Base-by-base conservation (phyloP, 495 filamentous ascomycete species). In the Annulohypoxylon nitens region DNA sequence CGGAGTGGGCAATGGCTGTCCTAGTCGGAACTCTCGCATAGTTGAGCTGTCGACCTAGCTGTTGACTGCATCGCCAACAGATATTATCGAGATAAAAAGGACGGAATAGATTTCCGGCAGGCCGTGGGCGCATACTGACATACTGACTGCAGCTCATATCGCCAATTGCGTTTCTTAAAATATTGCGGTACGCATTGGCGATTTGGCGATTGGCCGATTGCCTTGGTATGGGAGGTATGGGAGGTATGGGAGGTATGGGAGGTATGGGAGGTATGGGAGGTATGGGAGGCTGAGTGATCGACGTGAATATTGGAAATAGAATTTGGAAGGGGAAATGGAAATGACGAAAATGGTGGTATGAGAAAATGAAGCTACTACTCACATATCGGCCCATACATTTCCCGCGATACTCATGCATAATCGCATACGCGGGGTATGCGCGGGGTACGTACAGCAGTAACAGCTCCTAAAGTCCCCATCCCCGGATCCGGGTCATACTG, bases 51-150 rank as follows among this genome's bases (percentile, higher is more conserved):
- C 43, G 64, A 74, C 75, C 59, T 11, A 69, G 20, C 41, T 73
- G 67, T 68, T 48, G 64, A 74, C 75, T 75, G 67, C 75, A 77
- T 58, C 71, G 71, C 75, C 75, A 75, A 70, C 76, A 77, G 67
- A 77, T 47, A 70, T 67, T 67, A 73, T 70, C 69, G 68, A 77
- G 70, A 71, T 61, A 45, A 43, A 62, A 66, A 43, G 69, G 73
- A 72, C 75, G 75, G 72, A 77, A 61, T 23, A 77, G 63, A 74
- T 71, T 74, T 61, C 71, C 75, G 75, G 69, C 48, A 68, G 75
- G 75, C 72, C 71, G 71, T 75, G 69, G 75, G 75, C 75, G 73
- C 77, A 78, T 78, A 77, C 69, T 78, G 77, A 70, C 77, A 78
- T 78, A 77, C 69, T 78, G 77, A 70, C 75, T 58, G 74, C 67